Percentiles rank a stretch among this genome's conserved stretches.
These are phyloP conservation scores for Diplocarpon mali DNA, from an alignment of 2,329 filamentous ascomycete species.

Conservation along the genomic window DNA sequence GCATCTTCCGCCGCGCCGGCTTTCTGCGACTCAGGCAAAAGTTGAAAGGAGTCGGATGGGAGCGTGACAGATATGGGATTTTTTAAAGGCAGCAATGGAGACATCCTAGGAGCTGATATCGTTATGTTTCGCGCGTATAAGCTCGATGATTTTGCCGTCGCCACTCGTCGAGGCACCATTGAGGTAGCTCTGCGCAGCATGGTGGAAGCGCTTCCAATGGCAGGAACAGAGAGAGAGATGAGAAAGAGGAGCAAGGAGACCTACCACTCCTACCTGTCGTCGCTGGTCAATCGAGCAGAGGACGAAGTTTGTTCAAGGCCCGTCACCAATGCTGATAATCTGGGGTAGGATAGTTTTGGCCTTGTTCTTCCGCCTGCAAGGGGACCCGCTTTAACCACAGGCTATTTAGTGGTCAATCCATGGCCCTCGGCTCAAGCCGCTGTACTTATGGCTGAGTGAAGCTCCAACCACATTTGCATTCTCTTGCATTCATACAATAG, in stretches of 20 bases:
- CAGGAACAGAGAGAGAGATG: constrained; percentile 2
- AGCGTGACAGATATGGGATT: constrained; percentile 22
- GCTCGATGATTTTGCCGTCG: constrained; percentile 12
- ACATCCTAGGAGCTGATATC: constrained; percentile 19
- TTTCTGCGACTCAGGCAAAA: constrained; percentile 69
- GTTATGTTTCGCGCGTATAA: constrained; percentile 16
- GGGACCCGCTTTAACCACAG: no score
- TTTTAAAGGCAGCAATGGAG: constrained; percentile 16
- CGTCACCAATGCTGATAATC: no score
- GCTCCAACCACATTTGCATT: constrained; percentile 2
- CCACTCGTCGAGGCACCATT: constrained; percentile 18
- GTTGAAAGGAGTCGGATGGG: constrained; percentile 67
- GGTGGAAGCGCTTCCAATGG: constrained; percentile 6
- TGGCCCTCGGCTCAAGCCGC: constrained; percentile 4
- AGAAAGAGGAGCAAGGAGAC: constrained; percentile 1
- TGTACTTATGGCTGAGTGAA: constrained; percentile 1
- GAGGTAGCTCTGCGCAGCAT: constrained; percentile 25
- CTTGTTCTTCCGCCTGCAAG: no score
- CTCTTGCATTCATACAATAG: neutral
- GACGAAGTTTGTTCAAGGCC: no score
- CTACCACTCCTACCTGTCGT: constrained; percentile 7
- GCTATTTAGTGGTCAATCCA: neutral
- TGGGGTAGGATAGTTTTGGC: no score
- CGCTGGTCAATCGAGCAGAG: constrained; percentile 9
- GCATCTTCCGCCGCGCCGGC: constrained; percentile 71